Conservation (phyloP, 2,329 filamentous ascomycete species). For the Raffaelea ambrosiae region DNA sequence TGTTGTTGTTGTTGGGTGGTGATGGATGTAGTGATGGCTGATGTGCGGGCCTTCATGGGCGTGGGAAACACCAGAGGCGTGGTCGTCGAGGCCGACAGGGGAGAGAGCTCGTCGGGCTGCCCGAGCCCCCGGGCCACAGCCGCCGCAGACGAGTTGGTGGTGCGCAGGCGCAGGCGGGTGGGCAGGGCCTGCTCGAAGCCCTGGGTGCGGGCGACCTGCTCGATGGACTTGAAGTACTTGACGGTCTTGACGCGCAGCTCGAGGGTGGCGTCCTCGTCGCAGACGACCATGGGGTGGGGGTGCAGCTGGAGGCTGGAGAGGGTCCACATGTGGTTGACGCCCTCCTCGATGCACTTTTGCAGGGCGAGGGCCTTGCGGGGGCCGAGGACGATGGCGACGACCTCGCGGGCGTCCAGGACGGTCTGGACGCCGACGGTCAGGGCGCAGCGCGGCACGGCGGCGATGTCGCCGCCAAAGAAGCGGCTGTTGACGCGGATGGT, state of each 20-base stretch:
- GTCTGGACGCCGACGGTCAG: conserved; percentile 51
- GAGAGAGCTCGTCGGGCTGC: too few species aligned
- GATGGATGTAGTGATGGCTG: too few species aligned
- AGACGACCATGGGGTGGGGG: conserved; percentile 63
- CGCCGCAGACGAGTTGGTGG: too few species aligned
- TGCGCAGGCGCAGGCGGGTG: conserved; percentile 41
- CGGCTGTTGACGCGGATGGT: conserved; percentile 68
- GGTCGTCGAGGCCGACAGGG: too few species aligned
- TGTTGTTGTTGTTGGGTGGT: too few species aligned
- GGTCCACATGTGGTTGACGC: conserved; percentile 75
- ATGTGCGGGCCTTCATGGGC: conserved; percentile 4
- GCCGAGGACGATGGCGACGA: conserved; percentile 66
- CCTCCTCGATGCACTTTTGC: conserved; percentile 64
- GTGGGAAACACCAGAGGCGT: conserved; percentile 7
- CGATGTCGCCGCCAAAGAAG: conserved; percentile 60
- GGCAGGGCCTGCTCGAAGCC: conserved; percentile 38
- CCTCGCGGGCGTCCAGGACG: conserved; percentile 61
- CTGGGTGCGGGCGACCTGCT: conserved; percentile 39
- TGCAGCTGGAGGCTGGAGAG: conserved; percentile 66
- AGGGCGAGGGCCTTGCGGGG: conserved; percentile 65
- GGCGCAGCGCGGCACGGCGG: conserved; percentile 60
- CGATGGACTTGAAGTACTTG: conserved; percentile 55
- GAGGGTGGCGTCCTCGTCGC: conserved; percentile 62
- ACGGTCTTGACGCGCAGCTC: conserved; percentile 59
- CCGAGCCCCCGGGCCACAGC: too few species aligned